A percentile compares a stretch with the other conserved stretches of the same genome.
Evolutionary conservation across 192 early-diverging fungal species (phyloP).

Genomic region (Rhizophagus prolifer): DNA sequence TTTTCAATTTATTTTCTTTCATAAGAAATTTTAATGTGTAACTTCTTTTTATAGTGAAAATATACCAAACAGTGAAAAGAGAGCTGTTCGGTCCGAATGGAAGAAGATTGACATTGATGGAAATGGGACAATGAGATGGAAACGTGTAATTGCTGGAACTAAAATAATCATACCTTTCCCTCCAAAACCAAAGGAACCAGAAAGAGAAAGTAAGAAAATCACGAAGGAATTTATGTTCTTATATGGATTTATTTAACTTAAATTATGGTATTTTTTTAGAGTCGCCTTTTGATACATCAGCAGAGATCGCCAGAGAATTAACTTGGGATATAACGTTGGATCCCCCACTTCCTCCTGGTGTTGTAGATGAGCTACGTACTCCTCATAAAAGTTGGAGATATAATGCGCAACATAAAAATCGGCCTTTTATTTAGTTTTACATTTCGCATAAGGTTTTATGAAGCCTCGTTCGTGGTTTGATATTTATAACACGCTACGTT

Average conservation of each 20-base stretch:
- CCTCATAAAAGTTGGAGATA: constrained; percentile 14
- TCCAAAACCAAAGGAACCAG: neutral
- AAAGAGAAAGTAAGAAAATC: constrained; percentile 1
- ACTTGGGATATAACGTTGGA: neutral
- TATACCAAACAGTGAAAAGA: neutral
- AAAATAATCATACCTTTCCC: neutral
- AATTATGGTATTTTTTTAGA: neutral
- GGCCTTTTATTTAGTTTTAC: constrained; percentile 8
- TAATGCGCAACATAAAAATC: neutral
- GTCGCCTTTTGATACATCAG: neutral
- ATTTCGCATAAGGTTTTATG: neutral
- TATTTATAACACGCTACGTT: too few species aligned
- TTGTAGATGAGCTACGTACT: constrained; percentile 6
- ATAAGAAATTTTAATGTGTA: neutral
- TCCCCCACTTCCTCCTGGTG: neutral
- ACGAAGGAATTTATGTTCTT: neutral
- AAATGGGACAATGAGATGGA: neutral
- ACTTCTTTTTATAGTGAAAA: neutral
- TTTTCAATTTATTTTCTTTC: neutral
- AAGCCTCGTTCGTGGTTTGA: neutral
- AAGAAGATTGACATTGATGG: constrained; percentile 12
- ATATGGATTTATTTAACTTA: neutral
- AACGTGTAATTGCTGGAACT: constrained; percentile 9
- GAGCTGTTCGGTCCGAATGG: constrained; percentile 6
- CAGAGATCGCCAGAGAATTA: neutral